These are phyloP conservation scores for Amaranthus cruentus DNA, from an alignment of 148 eudicot genomes.

Conservation along the genomic window DNA sequence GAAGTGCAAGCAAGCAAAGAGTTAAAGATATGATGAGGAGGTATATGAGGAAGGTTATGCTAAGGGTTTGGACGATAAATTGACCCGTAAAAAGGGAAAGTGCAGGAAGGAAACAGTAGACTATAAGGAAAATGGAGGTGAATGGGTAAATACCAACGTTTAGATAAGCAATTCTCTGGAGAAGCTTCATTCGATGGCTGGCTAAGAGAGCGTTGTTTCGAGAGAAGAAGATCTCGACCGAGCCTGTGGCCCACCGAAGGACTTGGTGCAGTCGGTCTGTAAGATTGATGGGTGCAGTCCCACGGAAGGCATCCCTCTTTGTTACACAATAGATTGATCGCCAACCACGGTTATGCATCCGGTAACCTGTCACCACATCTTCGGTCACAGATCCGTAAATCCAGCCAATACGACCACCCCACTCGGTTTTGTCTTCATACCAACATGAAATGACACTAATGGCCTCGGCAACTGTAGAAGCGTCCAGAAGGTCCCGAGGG, in stretches of 20 bases:
- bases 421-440: conserved; percentile 94
- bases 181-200: conserved; percentile 59
- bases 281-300: conserved; percentile 89
- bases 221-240: conserved; percentile 93
- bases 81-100: conserved; percentile 86
- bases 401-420: conserved; percentile 94
- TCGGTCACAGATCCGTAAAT: conserved; percentile 96
- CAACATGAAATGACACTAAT: conserved; percentile 85
- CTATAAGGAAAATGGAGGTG: conserved; percentile 84
- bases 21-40: conserved; percentile 69
- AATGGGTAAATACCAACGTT: conserved; percentile 94
- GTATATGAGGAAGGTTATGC: conserved; percentile 66
- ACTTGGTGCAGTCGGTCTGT: conserved; percentile 96
- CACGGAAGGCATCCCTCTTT: conserved; percentile 85
- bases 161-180: conserved; percentile 79
- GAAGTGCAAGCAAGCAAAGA: conserved; percentile 63
- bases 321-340: conserved; percentile 85
- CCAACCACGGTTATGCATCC: conserved; percentile 98
- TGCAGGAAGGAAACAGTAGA: conserved; percentile 93
- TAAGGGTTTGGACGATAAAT: conserved; percentile 74
- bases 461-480: conserved; percentile 88
- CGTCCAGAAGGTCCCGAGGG: conserved; percentile 81
- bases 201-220: conserved; percentile 82
- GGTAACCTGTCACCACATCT: conserved; percentile 86
- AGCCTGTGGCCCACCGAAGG: conserved; percentile 96